A percentile compares a stretch with the other conserved stretches of the same genome.
phyloP scores from a whole-genome alignment of 2,329 filamentous ascomycete genomes.

The Talaromyces amestolkiae region DNA sequence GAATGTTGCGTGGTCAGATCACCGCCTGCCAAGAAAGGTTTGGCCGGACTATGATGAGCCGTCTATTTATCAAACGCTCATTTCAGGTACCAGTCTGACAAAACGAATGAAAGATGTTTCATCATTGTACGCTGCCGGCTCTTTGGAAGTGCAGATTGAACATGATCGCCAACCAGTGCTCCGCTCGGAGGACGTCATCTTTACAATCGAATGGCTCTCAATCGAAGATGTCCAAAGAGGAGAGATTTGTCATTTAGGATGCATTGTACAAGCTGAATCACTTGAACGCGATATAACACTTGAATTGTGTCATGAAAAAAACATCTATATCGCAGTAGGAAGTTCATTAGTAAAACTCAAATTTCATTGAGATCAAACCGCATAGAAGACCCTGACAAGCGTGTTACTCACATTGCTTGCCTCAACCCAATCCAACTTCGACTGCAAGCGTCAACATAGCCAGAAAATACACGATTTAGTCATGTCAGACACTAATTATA shows the following conservation, averaged over 20 bases:
- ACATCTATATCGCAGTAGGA: background rate
- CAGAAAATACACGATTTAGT: background rate
- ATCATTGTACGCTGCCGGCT: background rate
- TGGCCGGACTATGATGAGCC: background rate
- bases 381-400: background rate
- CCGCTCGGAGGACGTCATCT: background rate
- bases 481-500: background rate
- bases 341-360: background rate
- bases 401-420: background rate
- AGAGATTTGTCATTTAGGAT: slow-evolving; percentile 5
- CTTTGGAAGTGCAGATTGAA: slow-evolving; percentile 14
- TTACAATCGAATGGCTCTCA: slow-evolving; percentile 7
- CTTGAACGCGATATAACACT: slow-evolving; percentile 5
- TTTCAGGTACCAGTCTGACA: background rate
- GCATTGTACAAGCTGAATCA: slow-evolving; percentile 3
- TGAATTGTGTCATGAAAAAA: slow-evolving; percentile 10
- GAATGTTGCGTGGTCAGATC: background rate
- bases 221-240: background rate
- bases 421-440: background rate
- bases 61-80: background rate
- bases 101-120: background rate
- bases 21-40: background rate
- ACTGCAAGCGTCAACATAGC: background rate
- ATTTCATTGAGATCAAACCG: background rate
- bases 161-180: background rate